These are phyloP conservation scores for Adansonia madagascariensis DNA, from an alignment of 441 rosid species.

Conservation along the genomic window DNA sequence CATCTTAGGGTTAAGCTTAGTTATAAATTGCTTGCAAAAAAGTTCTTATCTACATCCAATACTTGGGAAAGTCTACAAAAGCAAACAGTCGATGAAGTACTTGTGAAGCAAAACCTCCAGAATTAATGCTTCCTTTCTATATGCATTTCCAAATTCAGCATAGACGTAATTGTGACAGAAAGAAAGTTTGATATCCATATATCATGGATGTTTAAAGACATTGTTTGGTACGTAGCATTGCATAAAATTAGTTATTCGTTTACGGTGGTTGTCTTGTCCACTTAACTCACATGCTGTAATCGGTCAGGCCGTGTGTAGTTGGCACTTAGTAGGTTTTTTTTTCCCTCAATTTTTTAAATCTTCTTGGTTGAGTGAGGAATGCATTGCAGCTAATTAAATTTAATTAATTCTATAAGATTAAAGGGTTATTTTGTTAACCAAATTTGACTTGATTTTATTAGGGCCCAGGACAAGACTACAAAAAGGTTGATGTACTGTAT, in stretches of 20 bases:
- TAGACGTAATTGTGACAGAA: neutral
- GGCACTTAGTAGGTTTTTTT: slow-evolving; percentile 21
- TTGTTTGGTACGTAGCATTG: neutral
- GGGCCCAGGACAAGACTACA: neutral
- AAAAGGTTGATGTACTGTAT: neutral
- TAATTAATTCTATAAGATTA: neutral
- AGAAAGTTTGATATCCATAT: neutral
- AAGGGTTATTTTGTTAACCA: slow-evolving; percentile 5
- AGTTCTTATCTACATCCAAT: neutral
- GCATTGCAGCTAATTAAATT: neutral
- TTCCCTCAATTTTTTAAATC: neutral
- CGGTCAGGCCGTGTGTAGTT: slow-evolving; percentile 21
- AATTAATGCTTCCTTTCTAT: neutral
- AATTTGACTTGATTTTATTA: slow-evolving; percentile 15
- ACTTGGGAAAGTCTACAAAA: neutral
- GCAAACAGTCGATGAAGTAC: neutral
- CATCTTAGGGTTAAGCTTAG: neutral
- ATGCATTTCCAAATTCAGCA: neutral
- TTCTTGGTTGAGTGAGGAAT: neutral
- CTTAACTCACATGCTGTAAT: neutral
- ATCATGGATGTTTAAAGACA: neutral
- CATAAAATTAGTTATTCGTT: neutral
- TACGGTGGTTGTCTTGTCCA: neutral
- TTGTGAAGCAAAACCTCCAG: neutral
- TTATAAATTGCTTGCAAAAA: neutral